Evolutionary conservation across 2,329 filamentous ascomycete species (phyloP), one percentile per base, ranked within the genome.

Genomic region (Aspergillus cejpii): DNA sequence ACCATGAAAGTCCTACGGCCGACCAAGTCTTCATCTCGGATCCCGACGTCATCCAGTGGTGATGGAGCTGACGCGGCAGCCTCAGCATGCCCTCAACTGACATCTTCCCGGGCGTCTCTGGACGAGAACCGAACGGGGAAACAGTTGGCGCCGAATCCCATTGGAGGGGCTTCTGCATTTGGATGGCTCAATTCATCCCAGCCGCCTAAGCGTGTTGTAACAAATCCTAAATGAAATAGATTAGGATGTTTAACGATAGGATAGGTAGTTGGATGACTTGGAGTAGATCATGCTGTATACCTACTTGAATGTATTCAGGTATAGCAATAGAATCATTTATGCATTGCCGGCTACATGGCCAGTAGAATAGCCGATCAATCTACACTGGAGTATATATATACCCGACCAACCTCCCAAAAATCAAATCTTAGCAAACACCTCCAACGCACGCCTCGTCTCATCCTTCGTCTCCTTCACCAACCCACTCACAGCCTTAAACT

Each of bases 1-100:
- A 83, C 81, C 40, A 97, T 97, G 85, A 97, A 95, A 71, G 84
- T 96, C 1, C 74, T 97, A 41, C 88, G 89, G 59, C 83, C 91
- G 1, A 77, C 76, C 44, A 92, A 88, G 63, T 74, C 69, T 1
- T 52, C 69, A 2, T 73, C 74, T 10, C 66, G 70, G 1, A 52
- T 58, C n/a, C 63, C 65, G 11, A 53, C 59, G 3, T 47, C 46
- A 3, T 52, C 59, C 10, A 43, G 47, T 12, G 48, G 40, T 26
- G 41, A 39, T 6, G 47, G 43, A 12, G 23, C 43, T 6, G 57
- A 58, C 3, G 29, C 43, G 4, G 50, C 47, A 11, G 29, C 41
- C 6, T 41, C 49, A 29, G 27, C 46, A 6, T 39, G 41, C 15
- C 53, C 48, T 8, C 47, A 51, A 23, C 51, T 50, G 7, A 54